Conservation (phyloP, 768 basidiomycete genomes). For the Dioszegia aurantiaca region DNA sequence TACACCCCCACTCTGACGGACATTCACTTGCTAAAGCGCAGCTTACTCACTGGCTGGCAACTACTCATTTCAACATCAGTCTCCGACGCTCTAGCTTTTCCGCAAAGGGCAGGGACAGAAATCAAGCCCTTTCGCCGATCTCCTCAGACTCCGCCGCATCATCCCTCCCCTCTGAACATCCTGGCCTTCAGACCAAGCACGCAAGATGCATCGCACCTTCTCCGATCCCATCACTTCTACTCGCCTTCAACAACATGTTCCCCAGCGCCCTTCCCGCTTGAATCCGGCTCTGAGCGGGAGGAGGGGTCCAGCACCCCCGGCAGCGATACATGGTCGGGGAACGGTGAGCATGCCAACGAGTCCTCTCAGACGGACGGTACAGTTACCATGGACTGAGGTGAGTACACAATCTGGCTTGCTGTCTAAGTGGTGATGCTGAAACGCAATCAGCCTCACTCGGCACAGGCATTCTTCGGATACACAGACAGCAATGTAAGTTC, state of each 20-base stretch:
- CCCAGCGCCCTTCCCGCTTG: slow-evolving; percentile 10
- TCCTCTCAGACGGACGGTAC: slow-evolving; percentile 13
- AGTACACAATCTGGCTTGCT: no score
- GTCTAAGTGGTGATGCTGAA: no score
- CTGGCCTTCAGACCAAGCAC: not conserved
- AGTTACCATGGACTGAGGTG: slow-evolving; percentile 11
- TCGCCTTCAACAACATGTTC: slow-evolving; percentile 2
- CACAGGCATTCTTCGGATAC: slow-evolving; percentile 9
- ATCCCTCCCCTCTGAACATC: not conserved
- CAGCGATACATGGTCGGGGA: slow-evolving; percentile 20
- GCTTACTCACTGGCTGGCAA: not conserved
- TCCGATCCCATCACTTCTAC: slow-evolving; percentile 14
- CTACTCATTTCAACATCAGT: no score
- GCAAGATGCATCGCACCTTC: slow-evolving; percentile 19
- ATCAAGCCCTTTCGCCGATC: not conserved
- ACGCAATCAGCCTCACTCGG: slow-evolving; percentile 2
- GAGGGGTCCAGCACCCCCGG: slow-evolving; percentile 1
- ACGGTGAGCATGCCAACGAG: slow-evolving; percentile 39
- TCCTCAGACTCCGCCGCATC: not conserved
- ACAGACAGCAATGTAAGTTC: not conserved
- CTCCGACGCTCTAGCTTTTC: no score
- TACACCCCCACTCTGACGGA: not conserved
- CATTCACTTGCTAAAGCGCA: not conserved
- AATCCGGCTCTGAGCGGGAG: slow-evolving; percentile 2
- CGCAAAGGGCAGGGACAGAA: no score